Conservation (phyloP, 2,329 filamentous ascomycete genomes). For the Colletotrichum tamarilloi region DNA sequence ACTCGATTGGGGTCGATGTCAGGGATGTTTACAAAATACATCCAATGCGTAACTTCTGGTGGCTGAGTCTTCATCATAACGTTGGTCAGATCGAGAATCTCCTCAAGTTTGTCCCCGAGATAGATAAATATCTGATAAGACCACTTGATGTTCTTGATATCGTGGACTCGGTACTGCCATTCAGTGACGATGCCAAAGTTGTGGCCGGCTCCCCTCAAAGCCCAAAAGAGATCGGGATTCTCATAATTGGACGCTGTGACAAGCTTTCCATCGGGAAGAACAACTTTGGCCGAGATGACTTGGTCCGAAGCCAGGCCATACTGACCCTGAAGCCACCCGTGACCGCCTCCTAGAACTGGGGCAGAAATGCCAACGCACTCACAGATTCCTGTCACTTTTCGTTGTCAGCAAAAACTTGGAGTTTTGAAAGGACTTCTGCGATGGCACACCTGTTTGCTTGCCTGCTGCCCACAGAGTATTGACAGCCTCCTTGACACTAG, state of each 20-base stretch:
- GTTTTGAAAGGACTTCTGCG: background rate
- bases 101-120: constrained; percentile 41
- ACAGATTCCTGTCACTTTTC: constrained; percentile 39
- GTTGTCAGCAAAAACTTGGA: background rate
- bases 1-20: constrained; percentile 43
- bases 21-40: constrained; percentile 48
- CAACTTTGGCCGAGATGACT: constrained; percentile 44
- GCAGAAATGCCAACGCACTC: constrained; percentile 42
- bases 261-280: constrained; percentile 41
- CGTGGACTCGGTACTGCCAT: constrained; percentile 46
- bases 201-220: constrained; percentile 60
- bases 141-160: constrained; percentile 40
- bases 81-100: constrained; percentile 47
- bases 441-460: constrained; percentile 17
- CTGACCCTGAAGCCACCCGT: constrained; percentile 31
- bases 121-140: constrained; percentile 39
- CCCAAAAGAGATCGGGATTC: constrained; percentile 58
- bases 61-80: constrained; percentile 43
- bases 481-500: constrained; percentile 32
- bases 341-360: constrained; percentile 36
- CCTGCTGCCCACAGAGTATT: constrained; percentile 6
- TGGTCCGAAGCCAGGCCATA: constrained; percentile 43
- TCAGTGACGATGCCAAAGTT: constrained; percentile 62
- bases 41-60: constrained; percentile 42
- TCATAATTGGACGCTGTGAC: constrained; percentile 38